phyloP scores from a whole-genome alignment of 2,329 filamentous ascomycete species.

The Didymella sp. region DNA sequence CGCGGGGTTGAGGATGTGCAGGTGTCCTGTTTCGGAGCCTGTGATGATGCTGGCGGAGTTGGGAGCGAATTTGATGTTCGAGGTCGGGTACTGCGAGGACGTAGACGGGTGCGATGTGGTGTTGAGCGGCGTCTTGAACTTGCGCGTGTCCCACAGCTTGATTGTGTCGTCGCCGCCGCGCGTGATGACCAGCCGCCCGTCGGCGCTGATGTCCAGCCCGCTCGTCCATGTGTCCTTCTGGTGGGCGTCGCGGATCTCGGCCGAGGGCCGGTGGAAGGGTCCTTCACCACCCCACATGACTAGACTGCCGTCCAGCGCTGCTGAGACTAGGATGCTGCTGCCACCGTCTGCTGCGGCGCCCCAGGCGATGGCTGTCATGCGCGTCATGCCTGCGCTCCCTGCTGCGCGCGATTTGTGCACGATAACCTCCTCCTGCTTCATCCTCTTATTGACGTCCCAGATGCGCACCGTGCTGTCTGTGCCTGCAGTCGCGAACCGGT shows the following conservation, averaged over 20 bases:
- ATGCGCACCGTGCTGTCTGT: conserved; percentile 95
- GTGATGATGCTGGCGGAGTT: conserved; percentile 85
- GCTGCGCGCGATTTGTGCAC: conserved; percentile 94
- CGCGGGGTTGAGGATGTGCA: conserved; percentile 92
- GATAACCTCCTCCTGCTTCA: conserved; percentile 89
- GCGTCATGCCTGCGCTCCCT: conserved; percentile 85
- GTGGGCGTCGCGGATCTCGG: conserved; percentile 85
- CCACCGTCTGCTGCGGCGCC: conserved; percentile 77
- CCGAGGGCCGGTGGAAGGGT: conserved; percentile 80
- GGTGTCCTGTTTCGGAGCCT: conserved; percentile 81
- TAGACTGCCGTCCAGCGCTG: conserved; percentile 86
- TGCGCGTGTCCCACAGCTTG: conserved; percentile 96
- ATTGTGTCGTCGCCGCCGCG: conserved; percentile 90
- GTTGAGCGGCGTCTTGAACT: conserved; percentile 89
- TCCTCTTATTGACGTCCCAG: conserved; percentile 93
- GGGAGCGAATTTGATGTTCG: conserved; percentile 89
- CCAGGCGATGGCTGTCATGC: conserved; percentile 95
- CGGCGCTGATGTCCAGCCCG: conserved; percentile 86
- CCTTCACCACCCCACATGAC: conserved; percentile 93
- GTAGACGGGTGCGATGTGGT: conserved; percentile 81
- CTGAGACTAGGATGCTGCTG: conserved; percentile 77
- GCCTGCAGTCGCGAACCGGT: conserved; percentile 86
- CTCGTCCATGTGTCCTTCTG: conserved; percentile 85
- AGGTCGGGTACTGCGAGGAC: conserved; percentile 81
- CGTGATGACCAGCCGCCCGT: conserved; percentile 89